phyloP scores from a whole-genome alignment of 257 asterid genomes.

The Marsdenia floribunda region DNA sequence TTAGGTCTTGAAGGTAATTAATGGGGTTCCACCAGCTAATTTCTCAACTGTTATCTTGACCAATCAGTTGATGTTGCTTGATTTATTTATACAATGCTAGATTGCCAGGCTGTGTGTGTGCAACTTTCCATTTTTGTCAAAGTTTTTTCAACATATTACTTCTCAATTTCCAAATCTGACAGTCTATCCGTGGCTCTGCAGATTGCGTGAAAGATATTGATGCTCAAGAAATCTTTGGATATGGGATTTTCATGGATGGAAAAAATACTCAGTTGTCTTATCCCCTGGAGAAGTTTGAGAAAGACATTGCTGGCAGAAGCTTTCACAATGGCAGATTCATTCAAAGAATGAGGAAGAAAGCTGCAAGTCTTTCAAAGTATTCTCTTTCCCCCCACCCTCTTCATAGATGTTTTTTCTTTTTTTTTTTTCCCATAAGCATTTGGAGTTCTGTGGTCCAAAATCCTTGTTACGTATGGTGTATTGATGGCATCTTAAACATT shows the following conservation, averaged over 20 bases:
- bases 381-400: not conserved
- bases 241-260: slow-evolving; percentile 76
- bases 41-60: not conserved
- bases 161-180: not conserved
- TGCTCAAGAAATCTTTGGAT: slow-evolving; percentile 66
- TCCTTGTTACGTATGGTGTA: not conserved
- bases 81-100: not conserved
- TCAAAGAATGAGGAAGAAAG: slow-evolving; percentile 75
- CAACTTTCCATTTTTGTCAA: too few relatives aligned
- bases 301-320: slow-evolving; percentile 71
- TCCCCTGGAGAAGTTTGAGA: slow-evolving; percentile 59
- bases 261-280: slow-evolving; percentile 47
- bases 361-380: slow-evolving; percentile 68
- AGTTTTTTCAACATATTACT: too few relatives aligned
- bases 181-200: slow-evolving; percentile 20
- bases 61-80: not conserved
- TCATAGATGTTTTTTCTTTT: not conserved
- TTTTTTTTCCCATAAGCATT: too few relatives aligned
- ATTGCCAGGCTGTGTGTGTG: not conserved
- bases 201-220: slow-evolving; percentile 66
- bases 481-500: not conserved
- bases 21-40: too few relatives aligned
- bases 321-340: slow-evolving; percentile 85
- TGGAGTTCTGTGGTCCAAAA: not conserved
- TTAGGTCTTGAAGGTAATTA: slow-evolving; percentile 30